phyloP scores from a whole-genome alignment of 2,329 filamentous ascomycete species.

The Passalora sequoiae region DNA sequence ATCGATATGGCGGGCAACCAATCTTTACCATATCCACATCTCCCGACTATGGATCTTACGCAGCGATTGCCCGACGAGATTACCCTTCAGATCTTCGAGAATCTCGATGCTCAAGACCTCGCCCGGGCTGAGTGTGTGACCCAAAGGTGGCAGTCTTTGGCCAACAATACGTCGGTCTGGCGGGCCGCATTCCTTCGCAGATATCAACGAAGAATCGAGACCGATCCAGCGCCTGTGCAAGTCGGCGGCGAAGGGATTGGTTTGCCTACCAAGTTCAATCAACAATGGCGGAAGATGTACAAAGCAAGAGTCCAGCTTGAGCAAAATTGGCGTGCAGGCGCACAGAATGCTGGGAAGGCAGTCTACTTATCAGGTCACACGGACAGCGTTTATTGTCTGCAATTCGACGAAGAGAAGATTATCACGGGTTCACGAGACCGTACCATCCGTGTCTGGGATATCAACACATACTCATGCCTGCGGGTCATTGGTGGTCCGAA shows the following conservation, averaged over 20 bases:
- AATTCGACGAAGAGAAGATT: constrained; percentile 97
- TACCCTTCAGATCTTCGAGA: constrained; percentile 54
- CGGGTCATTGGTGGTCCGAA: constrained; percentile 78
- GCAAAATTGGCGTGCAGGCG: constrained; percentile 63
- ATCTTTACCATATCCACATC: constrained; percentile 1
- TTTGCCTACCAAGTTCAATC: constrained; percentile 47
- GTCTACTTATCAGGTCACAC: constrained; percentile 89
- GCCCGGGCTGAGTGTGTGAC: constrained; percentile 53
- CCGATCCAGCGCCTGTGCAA: constrained; percentile 40
- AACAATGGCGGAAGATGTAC: constrained; percentile 85
- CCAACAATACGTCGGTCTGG: constrained; percentile 57
- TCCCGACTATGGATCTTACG: constrained; percentile 30
- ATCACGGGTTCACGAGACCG: constrained; percentile 94
- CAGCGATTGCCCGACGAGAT: constrained; percentile 55
- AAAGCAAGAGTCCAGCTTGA: constrained; percentile 70
- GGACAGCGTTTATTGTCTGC: constrained; percentile 95
- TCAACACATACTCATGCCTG: constrained; percentile 77
- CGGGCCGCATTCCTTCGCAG: constrained; percentile 55
- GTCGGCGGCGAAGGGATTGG: constrained; percentile 53
- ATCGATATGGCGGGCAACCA: constrained; percentile 22
- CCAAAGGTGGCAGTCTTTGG: constrained; percentile 52
- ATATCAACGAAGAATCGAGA: constrained; percentile 45
- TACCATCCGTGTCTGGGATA: constrained; percentile 94
- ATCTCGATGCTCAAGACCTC: constrained; percentile 55
- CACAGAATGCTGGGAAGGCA: constrained; percentile 64